Conservation (phyloP, 495 filamentous ascomycete genomes). For the Aspergillus heteromorphus region DNA sequence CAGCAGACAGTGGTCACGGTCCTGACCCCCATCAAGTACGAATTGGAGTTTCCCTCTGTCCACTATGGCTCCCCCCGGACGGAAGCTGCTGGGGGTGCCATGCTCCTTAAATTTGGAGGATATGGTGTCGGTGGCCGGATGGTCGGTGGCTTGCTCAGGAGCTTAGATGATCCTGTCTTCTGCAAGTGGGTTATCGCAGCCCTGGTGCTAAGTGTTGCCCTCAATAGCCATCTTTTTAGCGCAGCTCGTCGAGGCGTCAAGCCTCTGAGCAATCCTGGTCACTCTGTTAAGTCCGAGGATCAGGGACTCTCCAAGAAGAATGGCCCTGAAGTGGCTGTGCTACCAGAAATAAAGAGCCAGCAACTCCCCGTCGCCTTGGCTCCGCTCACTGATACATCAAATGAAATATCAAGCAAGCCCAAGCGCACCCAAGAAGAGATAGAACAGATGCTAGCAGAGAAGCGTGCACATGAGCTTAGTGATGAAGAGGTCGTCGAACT, state of each 20-base stretch:
- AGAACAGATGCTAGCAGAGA: background rate
- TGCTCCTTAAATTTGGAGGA: background rate
- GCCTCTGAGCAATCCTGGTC: background rate
- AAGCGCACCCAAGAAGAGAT: background rate
- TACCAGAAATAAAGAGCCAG: background rate
- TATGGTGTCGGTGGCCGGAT: conserved; percentile 1
- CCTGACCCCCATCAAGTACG: conserved; percentile 6
- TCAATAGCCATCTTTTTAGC: conserved; percentile 6
- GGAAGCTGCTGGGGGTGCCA: background rate
- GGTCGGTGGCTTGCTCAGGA: background rate
- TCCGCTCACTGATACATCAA: background rate
- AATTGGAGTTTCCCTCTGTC: background rate
- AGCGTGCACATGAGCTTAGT: background rate
- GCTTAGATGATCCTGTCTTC: conserved; percentile 5
- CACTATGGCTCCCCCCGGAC: background rate
- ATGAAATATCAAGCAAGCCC: background rate
- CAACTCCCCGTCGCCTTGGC: background rate
- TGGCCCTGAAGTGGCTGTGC: background rate
- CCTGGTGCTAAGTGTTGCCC: conserved; percentile 3
- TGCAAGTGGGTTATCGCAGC: conserved; percentile 6
- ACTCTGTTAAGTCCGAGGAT: background rate
- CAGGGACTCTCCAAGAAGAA: background rate
- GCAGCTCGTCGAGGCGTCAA: background rate
- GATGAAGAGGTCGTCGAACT: conserved; percentile 45
- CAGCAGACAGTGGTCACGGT: background rate